Base-by-base conservation (phyloP, 2,329 filamentous ascomycete genomes). In the Westerdykella ornata region DNA sequence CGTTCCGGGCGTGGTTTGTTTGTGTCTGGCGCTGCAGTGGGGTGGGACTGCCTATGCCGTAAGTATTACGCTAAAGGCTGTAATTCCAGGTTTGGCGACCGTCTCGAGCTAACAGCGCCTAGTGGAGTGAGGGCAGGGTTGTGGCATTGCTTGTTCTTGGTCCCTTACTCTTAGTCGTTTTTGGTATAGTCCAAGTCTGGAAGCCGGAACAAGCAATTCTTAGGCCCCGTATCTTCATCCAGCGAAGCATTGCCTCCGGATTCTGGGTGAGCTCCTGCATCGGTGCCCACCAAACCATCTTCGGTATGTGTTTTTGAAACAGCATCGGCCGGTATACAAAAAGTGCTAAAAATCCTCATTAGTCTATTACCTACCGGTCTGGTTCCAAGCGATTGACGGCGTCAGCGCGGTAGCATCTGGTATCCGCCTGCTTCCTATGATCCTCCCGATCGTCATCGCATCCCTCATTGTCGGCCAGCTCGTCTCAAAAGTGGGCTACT, bases 331-430 rank as follows among this genome's bases (percentile, higher is more conserved):
- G 70, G 7, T 33, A n/a, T 51, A 53, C 31, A 11, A 44, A 11
- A n/a, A 66, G 67, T 5, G 12, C 13, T 48, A 60, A 6, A 70
- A 72, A 53, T 71, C 70, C 55, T 47, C 71, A 44, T 50, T 70
- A 29, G 61, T 68, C 35, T 72, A 70, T 58, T 73, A 69, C 49
- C 55, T 72, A 39, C 30, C 55, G 43, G 72, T 67, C 63, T 72
- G 68, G 72, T 73, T 68, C 65, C 69, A 73, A 48, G 70, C 71
- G 13, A 71, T 74, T 57, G 70, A 73, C 45, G 68, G 68, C 5
- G 66, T 60, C 2, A 62, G 60, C 0, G 69, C 72, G 3, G 66
- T 67, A 18, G 67, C 69, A 31, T 72, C 70, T 17, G 71, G 70
- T 14, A 72, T 74, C 47, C 68, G 68, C 59, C 71, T 71, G 43